phyloP scores from a whole-genome alignment of 768 basidiomycete species.

The Lactifluus subvellereus region DNA sequence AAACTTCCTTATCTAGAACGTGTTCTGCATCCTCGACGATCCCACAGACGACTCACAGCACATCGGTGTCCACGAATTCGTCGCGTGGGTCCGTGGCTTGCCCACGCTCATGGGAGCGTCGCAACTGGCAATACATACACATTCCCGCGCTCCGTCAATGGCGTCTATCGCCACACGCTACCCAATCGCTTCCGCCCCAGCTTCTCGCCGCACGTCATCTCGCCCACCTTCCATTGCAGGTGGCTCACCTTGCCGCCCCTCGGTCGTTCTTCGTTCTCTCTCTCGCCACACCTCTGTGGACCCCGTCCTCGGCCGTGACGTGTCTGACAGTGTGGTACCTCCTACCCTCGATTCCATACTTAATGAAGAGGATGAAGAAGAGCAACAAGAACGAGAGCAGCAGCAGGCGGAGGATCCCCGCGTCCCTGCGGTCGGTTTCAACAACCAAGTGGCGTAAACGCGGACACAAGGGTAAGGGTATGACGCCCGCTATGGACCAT shows the following conservation, averaged over 20 bases:
- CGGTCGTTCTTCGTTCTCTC: no score
- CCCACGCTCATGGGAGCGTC: constrained; percentile 58
- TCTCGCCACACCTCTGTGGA: constrained; percentile 33
- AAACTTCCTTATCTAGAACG: constrained; percentile 59
- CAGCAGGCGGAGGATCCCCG: background rate
- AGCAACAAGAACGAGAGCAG: constrained; percentile 22
- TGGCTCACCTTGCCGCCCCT: no score
- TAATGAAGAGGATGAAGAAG: constrained; percentile 33
- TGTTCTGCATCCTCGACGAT: constrained; percentile 76
- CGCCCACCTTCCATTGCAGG: no score
- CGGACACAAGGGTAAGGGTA: no score
- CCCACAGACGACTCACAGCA: constrained; percentile 43
- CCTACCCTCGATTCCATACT: background rate
- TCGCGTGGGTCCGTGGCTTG: constrained; percentile 76
- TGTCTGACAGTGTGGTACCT: constrained; percentile 18
- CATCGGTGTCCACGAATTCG: constrained; percentile 53
- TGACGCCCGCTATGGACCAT: no score
- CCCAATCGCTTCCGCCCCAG: no score
- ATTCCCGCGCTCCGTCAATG: constrained; percentile 38
- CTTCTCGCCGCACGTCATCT: no score
- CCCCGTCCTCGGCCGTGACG: constrained; percentile 24
- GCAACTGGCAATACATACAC: constrained; percentile 33
- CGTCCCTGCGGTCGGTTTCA: constrained; percentile 30
- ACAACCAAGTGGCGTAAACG: no score
- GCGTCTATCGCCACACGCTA: no score